A percentile compares a stretch with the other conserved stretches of the same genome.
Evolutionary conservation across 345 rosid species (phyloP).

Genomic region (Iberis pinnata): DNA sequence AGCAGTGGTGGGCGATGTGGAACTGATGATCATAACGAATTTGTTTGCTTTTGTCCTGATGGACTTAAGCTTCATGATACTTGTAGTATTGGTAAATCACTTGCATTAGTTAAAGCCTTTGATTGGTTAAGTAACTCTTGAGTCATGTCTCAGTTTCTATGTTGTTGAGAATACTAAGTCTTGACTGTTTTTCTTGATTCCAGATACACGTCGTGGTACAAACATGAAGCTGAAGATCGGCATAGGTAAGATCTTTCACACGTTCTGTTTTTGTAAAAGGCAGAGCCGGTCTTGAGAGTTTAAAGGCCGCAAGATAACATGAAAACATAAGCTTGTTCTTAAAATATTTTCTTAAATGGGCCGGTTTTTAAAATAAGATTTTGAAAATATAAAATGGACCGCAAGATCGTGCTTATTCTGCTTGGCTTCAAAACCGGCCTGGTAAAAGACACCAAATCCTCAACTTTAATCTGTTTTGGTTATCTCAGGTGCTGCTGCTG

Average conservation of each 20-base stretch:
- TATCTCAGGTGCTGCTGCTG: constrained; percentile 29
- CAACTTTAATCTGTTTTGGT: neutral
- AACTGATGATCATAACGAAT: constrained; percentile 26
- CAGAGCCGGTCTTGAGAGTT: too few species aligned
- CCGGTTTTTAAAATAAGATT: too few species aligned
- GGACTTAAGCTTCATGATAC: constrained; percentile 25
- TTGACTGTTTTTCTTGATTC: neutral
- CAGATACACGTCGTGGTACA: neutral
- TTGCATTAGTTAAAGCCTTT: neutral
- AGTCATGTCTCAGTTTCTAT: neutral
- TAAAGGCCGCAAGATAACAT: too few species aligned
- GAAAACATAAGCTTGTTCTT: too few species aligned
- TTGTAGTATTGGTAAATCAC: constrained; percentile 43
- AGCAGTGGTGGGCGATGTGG: constrained; percentile 50
- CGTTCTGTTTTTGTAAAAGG: neutral
- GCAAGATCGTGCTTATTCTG: too few species aligned
- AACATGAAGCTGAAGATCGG: neutral
- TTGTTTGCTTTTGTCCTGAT: constrained; percentile 45
- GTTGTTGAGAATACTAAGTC: neutral
- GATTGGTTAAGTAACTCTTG: neutral
- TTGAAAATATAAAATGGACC: too few species aligned
- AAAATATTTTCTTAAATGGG: too few species aligned
- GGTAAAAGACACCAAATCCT: too few species aligned
- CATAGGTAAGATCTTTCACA: constrained; percentile 29
- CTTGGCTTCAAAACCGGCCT: too few species aligned